phyloP scores from a whole-genome alignment of 1,284 basidiomycete genomes.

The Heliocybe sulcata region DNA sequence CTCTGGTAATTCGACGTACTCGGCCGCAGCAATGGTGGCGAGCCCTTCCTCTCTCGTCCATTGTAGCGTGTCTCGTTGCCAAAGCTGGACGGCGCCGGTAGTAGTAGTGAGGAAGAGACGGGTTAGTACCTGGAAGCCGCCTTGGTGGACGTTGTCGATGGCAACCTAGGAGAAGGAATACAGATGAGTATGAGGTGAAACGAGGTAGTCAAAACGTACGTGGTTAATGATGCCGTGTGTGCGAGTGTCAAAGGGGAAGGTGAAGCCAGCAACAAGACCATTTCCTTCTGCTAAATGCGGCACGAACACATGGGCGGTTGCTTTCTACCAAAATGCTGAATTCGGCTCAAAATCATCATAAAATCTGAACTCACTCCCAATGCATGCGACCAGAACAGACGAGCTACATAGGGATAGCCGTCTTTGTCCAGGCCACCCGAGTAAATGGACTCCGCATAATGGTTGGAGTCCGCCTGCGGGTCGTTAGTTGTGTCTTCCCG shows the following conservation, averaged over 20 bases:
- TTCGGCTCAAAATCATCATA: not conserved
- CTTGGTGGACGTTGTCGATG: slow-evolving; percentile 42
- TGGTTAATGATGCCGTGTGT: slow-evolving; percentile 68
- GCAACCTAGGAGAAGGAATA: slow-evolving; percentile 33
- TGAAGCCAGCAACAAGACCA: slow-evolving; percentile 54
- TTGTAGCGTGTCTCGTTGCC: slow-evolving; percentile 52
- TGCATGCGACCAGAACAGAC: slow-evolving; percentile 67
- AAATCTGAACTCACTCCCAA: slow-evolving; percentile 38
- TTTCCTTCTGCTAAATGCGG: slow-evolving; percentile 45
- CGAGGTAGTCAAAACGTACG: slow-evolving; percentile 32
- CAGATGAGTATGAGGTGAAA: not conserved
- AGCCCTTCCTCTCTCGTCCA: slow-evolving; percentile 88
- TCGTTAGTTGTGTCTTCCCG: too few species aligned
- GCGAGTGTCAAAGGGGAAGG: slow-evolving; percentile 67
- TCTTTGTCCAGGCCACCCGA: slow-evolving; percentile 52
- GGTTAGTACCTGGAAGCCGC: slow-evolving; percentile 31
- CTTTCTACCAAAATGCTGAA: slow-evolving; percentile 25
- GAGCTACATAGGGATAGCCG: slow-evolving; percentile 56
- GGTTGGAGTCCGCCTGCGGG: slow-evolving; percentile 28
- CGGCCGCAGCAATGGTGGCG: slow-evolving; percentile 54
- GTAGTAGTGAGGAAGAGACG: slow-evolving; percentile 64
- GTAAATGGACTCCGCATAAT: slow-evolving; percentile 44
- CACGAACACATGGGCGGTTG: slow-evolving; percentile 52
- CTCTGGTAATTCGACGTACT: slow-evolving; percentile 75
- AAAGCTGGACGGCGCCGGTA: slow-evolving; percentile 75